These are phyloP conservation scores for Acanthamoeba triangularis DNA, from an alignment of 208 protist genomes.

Conservation along the genomic window DNA sequence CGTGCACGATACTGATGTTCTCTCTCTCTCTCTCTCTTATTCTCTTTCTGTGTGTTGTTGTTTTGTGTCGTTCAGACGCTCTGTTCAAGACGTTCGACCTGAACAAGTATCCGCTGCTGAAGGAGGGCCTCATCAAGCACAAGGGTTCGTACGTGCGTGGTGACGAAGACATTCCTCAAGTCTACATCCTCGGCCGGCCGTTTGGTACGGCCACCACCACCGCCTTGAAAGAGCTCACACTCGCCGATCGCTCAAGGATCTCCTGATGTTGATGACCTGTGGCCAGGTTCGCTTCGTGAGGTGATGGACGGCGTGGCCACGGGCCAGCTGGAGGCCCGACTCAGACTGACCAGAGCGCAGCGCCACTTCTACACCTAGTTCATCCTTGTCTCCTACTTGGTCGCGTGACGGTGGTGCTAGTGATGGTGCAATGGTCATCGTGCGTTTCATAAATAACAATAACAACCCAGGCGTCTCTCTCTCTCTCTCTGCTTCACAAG, in stretches of 20 bases:
- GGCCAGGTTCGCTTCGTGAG: background rate
- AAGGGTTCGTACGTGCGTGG: constrained; percentile 9
- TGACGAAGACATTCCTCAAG: constrained; percentile 50
- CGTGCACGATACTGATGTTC: background rate
- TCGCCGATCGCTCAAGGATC: background rate
- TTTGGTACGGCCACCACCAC: background rate
- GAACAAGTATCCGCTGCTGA: constrained; percentile 58
- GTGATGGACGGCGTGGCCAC: background rate
- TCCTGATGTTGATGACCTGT: background rate
- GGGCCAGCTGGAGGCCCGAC: constrained; percentile 37
- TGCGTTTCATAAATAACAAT: background rate
- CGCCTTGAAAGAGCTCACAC: background rate
- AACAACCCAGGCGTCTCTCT: background rate
- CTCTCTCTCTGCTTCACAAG: background rate
- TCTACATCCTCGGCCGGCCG: constrained; percentile 48
- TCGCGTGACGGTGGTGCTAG: too few relatives aligned
- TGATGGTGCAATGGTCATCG: background rate
- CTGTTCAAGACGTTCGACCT: constrained; percentile 69
- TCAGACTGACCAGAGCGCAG: constrained; percentile 47
- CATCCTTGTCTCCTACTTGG: background rate
- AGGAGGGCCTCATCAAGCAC: constrained; percentile 57
- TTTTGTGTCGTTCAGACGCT: background rate
- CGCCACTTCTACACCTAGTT: background rate
- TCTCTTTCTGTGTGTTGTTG: background rate
- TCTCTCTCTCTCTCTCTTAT: background rate